Percentiles rank a stretch among this genome's conserved stretches.
These are phyloP conservation scores for Wickerhamiella qilinensis DNA, from an alignment of 805 yeast species.

Conservation along the genomic window DNA sequence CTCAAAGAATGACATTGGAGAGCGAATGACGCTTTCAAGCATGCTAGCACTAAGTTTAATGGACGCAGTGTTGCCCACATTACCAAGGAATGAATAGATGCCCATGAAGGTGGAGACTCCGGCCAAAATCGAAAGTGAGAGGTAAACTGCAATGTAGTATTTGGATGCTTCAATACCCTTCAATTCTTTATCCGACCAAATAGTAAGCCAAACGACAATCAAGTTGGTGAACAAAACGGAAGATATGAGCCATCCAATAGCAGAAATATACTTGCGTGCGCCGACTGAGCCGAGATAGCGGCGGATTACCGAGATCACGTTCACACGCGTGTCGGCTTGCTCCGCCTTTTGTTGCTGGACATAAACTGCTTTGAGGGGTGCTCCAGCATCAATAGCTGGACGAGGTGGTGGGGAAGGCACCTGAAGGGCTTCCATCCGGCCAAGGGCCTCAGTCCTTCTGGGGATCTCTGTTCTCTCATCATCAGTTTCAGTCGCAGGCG, in stretches of 20 bases:
- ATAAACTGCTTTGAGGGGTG: neutral
- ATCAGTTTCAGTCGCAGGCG: neutral
- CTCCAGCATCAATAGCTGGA: neutral
- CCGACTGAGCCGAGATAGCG: constrained; percentile 8
- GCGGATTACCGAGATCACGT: constrained; percentile 4
- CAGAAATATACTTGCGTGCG: neutral
- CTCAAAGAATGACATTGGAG: constrained; percentile 91
- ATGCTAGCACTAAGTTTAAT: constrained; percentile 40
- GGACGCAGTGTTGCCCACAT: constrained; percentile 6
- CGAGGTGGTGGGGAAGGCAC: neutral
- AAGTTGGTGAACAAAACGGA: constrained; percentile 5
- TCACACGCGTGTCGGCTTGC: constrained; percentile 2
- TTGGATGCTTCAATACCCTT: constrained; percentile 8
- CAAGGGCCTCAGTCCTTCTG: too few species aligned
- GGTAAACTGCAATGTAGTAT: constrained; percentile 9
- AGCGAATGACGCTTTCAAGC: constrained; percentile 58
- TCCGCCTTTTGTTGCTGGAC: constrained; percentile 1
- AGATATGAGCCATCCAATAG: constrained; percentile 1
- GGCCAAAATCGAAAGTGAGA: constrained; percentile 3
- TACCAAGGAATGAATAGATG: constrained; percentile 7
- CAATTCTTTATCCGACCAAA: constrained; percentile 12
- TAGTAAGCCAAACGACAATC: constrained; percentile 11
- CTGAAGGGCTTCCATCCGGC: neutral
- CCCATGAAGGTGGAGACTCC: constrained; percentile 4
- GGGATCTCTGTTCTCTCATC: neutral